A percentile compares a stretch with the other conserved stretches of the same genome.
Conservation (phyloP, 345 rosid species). For the Erysimum cheiranthoides region DNA sequence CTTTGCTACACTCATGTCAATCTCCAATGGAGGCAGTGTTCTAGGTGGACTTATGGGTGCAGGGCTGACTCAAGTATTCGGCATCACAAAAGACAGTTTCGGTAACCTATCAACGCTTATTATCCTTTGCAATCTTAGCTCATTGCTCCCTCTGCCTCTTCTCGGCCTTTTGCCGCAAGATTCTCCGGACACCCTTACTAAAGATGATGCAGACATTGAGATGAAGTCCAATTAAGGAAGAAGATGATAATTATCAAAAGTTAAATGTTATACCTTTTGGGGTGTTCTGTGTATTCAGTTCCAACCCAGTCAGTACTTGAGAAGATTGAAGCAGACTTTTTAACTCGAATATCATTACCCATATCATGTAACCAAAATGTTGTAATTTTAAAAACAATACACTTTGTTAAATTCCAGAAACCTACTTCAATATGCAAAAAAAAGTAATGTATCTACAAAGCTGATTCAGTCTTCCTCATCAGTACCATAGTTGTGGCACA, state of each 20-base stretch:
- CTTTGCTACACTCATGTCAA: conserved; percentile 94
- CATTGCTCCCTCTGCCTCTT: conserved; percentile 92
- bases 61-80: conserved; percentile 79
- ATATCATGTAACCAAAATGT: conserved; percentile 17
- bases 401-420: background rate
- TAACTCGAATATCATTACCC: background rate
- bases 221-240: conserved; percentile 72
- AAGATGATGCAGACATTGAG: conserved; percentile 67
- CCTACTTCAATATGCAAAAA: conserved; percentile 2
- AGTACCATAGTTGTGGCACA: conserved; percentile 12
- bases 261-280: conserved; percentile 12
- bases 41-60: conserved; percentile 92
- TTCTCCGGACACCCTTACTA: conserved; percentile 46
- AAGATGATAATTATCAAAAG: background rate
- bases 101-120: conserved; percentile 69
- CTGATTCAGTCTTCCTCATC: conserved; percentile 26
- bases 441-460: background rate
- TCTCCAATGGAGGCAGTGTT: conserved; percentile 91
- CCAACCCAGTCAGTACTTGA: conserved; percentile 13
- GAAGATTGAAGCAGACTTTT: conserved; percentile 1
- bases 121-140: conserved; percentile 92
- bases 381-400: background rate
- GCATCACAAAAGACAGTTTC: conserved; percentile 80
- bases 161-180: conserved; percentile 78
- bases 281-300: background rate